Percentiles rank a stretch among this genome's conserved stretches.
phyloP scores from a whole-genome alignment of 176 grass and related monocot genomes.

The Stipa capillata region DNA sequence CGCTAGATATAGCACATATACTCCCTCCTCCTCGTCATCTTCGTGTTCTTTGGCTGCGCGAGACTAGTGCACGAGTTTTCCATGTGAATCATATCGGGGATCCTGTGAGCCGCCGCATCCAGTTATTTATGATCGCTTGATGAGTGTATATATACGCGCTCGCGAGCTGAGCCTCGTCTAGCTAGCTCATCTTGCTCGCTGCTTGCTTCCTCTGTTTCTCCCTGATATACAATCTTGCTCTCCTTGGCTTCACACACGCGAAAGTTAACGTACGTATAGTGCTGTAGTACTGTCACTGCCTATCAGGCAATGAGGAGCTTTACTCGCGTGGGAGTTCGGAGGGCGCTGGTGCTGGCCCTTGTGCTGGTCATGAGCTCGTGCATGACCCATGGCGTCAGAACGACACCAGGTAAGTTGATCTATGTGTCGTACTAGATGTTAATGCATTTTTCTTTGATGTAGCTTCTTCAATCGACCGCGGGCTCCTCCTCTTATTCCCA shows the following conservation, averaged over 20 bases:
- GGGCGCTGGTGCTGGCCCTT: not conserved
- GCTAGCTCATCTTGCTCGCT: not conserved
- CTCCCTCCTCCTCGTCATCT: not conserved
- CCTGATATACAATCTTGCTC: not conserved
- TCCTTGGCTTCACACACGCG: no score
- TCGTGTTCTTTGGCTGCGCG: not conserved
- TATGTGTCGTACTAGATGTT: not conserved
- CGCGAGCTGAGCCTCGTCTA: not conserved
- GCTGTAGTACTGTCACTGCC: no score
- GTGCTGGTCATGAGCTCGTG: not conserved
- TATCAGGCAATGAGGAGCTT: not conserved
- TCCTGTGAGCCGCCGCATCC: slow-evolving; percentile 26
- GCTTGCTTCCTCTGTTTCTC: not conserved
- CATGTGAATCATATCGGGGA: slow-evolving; percentile 31
- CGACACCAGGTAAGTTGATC: slow-evolving; percentile 12
- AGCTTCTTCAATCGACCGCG: no score
- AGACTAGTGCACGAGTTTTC: slow-evolving; percentile 14
- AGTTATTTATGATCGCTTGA: slow-evolving; percentile 2
- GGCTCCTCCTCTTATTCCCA: no score
- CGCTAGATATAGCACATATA: not conserved
- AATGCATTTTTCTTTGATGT: not conserved
- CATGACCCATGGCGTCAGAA: slow-evolving; percentile 18
- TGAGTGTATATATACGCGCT: not conserved
- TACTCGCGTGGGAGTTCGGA: not conserved
- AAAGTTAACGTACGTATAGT: no score